Evolutionary conservation across 768 basidiomycete species (phyloP).

Genomic region (Gymnopilus dilepis): DNA sequence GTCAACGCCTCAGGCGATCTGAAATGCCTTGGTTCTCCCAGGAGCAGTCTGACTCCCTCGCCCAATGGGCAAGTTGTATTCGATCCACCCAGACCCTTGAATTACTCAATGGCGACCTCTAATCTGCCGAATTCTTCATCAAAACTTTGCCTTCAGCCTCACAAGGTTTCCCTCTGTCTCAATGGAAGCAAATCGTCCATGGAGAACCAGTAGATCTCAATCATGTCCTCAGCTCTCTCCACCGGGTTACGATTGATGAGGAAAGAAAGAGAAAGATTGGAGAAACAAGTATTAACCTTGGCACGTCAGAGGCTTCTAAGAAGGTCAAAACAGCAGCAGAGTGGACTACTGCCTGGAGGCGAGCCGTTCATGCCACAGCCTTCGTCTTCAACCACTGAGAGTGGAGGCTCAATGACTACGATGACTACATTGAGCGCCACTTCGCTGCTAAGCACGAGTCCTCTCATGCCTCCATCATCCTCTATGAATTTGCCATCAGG

Average conservation of each 20-base stretch:
- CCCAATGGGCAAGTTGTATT: neutral
- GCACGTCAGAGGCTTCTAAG: constrained; percentile 14
- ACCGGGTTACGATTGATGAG: constrained; percentile 19
- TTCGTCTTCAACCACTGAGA: constrained; percentile 32
- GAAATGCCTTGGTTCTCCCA: neutral
- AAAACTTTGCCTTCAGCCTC: neutral
- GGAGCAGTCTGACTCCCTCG: neutral
- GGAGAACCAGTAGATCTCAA: constrained; percentile 6
- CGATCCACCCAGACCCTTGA: neutral
- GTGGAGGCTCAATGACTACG: constrained; percentile 27
- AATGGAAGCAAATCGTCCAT: constrained; percentile 10
- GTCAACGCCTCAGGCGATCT: neutral
- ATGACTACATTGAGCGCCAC: constrained; percentile 27
- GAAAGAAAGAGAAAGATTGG: constrained; percentile 24
- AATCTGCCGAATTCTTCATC: neutral
- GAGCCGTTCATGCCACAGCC: constrained; percentile 15
- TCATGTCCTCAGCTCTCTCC: constrained; percentile 9
- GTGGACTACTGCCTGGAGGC: constrained; percentile 31
- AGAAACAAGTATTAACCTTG: constrained; percentile 20
- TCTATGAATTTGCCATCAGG: constrained; percentile 20
- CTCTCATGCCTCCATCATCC: constrained; percentile 14
- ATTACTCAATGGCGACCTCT: neutral
- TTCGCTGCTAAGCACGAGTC: constrained; percentile 24
- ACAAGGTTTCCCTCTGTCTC: constrained; percentile 3
- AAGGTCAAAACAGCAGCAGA: constrained; percentile 25